phyloP scores from a whole-genome alignment of 805 yeast genomes.

The Suhomyces prunicola region DNA sequence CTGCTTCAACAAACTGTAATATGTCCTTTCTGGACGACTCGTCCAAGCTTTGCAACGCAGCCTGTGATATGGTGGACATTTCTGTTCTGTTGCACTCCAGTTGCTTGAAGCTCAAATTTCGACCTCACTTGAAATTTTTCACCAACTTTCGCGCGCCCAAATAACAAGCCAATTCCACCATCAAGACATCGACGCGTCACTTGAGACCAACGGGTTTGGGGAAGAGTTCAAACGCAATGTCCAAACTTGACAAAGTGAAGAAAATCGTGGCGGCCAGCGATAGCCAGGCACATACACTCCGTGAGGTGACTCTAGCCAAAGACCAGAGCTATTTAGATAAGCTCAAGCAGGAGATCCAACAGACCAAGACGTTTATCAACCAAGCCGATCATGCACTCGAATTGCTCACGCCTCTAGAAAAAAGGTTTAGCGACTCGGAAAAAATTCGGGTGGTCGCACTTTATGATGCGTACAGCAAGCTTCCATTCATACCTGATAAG shows the following conservation, averaged over 20 bases:
- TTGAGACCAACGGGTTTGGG: background rate
- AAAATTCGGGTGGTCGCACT: conserved; percentile 18
- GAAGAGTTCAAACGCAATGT: background rate
- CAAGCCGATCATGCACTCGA: conserved; percentile 23
- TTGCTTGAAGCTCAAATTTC: background rate
- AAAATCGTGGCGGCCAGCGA: background rate
- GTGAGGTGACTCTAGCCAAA: background rate
- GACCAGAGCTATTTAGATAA: conserved; percentile 13
- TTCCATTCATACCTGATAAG: conserved; percentile 26
- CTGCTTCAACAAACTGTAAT: conserved; percentile 71
- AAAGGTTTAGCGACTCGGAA: background rate
- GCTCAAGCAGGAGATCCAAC: conserved; percentile 17
- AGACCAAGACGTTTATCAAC: conserved; percentile 13
- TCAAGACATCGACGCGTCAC: background rate
- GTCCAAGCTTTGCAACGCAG: conserved; percentile 46
- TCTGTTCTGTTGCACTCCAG: background rate
- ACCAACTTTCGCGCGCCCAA: background rate
- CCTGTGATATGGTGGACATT: conserved; percentile 36
- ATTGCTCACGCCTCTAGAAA: conserved; percentile 5
- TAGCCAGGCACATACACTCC: background rate
- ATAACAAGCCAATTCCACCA: background rate
- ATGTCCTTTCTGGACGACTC: conserved; percentile 72
- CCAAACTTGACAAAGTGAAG: conserved; percentile 2
- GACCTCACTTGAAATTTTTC: background rate
- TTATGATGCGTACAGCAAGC: conserved; percentile 13